Conservation (phyloP, 2,329 filamentous ascomycete genomes). For the Colletotrichum eleusines region DNA sequence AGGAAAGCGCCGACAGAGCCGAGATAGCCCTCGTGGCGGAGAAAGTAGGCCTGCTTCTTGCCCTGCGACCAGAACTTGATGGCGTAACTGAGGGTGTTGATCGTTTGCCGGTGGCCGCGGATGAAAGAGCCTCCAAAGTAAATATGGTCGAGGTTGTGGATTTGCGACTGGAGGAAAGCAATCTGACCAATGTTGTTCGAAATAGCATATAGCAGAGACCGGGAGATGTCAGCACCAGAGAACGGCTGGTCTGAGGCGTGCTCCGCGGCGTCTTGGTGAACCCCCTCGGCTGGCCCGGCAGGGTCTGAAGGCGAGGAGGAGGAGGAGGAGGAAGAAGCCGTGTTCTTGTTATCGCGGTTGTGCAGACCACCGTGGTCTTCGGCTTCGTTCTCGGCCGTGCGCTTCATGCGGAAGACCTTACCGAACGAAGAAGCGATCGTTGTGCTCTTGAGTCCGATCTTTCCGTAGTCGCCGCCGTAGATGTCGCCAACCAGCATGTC, state of each 20-base stretch:
- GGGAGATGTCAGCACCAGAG: conserved; percentile 85
- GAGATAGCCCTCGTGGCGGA: conserved; percentile 95
- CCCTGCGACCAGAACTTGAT: conserved; percentile 98
- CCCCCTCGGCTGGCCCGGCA: conserved; percentile 2
- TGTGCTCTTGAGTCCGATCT: conserved; percentile 95
- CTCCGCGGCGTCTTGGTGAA: conserved; percentile 25
- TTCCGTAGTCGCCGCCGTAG: conserved; percentile 94
- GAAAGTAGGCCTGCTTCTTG: conserved; percentile 93
- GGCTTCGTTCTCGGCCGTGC: conserved; percentile 81
- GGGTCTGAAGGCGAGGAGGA: conserved; percentile 43
- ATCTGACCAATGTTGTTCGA: conserved; percentile 99
- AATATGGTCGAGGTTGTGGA: conserved; percentile 90
- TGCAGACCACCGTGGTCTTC: conserved; percentile 75
- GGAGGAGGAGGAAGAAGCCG: conserved; percentile 41
- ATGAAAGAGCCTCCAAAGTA: conserved; percentile 99
- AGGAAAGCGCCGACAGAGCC: conserved; percentile 95
- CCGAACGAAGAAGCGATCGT: conserved; percentile 97
- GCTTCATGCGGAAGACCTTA: conserved; percentile 95
- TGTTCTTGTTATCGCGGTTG: conserved; percentile 60
- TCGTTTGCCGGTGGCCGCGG: conserved; percentile 94
- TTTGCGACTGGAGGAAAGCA: conserved; percentile 95
- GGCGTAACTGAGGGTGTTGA: conserved; percentile 96
- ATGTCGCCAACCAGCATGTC: conserved; percentile 99
- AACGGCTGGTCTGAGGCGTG: conserved; percentile 64
- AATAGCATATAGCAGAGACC: conserved; percentile 93